Evolutionary conservation across 139 green algal genomes (phyloP), one percentile per base, ranked within the genome.

Genomic region (Chlorella sp.): DNA sequence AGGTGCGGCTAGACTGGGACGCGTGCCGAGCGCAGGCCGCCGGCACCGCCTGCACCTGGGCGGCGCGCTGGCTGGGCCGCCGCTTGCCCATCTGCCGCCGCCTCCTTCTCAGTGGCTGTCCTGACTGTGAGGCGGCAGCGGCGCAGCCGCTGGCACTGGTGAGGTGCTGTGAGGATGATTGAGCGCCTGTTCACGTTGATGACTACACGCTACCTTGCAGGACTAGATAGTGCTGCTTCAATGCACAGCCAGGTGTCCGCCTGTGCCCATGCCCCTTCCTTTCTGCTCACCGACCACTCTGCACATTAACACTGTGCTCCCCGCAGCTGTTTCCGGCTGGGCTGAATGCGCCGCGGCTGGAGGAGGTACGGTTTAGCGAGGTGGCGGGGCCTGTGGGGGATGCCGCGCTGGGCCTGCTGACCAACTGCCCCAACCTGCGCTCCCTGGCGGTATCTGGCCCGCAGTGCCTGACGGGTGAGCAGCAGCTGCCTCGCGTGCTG

Each of bases 301-400:
- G 21, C 60, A 32, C 60, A 16, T 13, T 32, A 1, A 67, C 60
- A 2, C 21, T 30, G 60, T 2, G 60, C 23, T 67, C n/a, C 30
- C 17, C 30, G 55, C 74, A 81, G 74, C 32, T 51, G 7, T 81
- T 81, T 23, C 74, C 74, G 4, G 32, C 55, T 2, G 74, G 74
- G 32, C 32, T 81, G 55, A 4, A 32, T 55, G 32, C 55, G 55
- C 74, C 74, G 0, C 51, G 74, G 6, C 55, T 81, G 55, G 11
- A 20, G 21, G 55, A 81, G 32, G 34, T n/a, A 2, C 28, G 23
- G 23, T 15, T 81, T 1, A 9, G 69, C 21, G 74, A 62, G 4
- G 55, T 23, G 55, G 23, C 18, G 3, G 74, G 74, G 23, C 4
- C 1, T 32, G 1, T 26, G 2, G 32, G 32, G 12, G 9, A 57